Evolutionary conservation across 441 rosid genomes (phyloP).

Genomic region (Adansonia gregorii): DNA sequence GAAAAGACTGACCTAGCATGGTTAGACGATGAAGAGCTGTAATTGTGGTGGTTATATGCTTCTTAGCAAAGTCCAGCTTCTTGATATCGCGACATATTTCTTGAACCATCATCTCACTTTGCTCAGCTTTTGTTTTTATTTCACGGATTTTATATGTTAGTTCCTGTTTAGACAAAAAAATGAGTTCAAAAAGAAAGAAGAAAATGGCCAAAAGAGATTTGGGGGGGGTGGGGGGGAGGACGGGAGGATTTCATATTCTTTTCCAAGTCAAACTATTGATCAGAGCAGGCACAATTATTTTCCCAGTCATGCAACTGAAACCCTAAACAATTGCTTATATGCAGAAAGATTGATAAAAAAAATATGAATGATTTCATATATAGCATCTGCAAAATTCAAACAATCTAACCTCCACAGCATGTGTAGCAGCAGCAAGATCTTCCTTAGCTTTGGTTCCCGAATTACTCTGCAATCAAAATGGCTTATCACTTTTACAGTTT

Average conservation of each 20-base stretch:
- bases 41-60: conserved; percentile 96
- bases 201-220: conserved; percentile 19
- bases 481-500: conserved; percentile 21
- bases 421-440: conserved; percentile 99
- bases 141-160: conserved; percentile 92
- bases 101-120: conserved; percentile 99
- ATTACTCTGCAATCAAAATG: conserved; percentile 71
- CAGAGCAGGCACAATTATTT: conserved; percentile 11
- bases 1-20: conserved; percentile 77
- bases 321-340: conserved; percentile 15
- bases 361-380: neutral
- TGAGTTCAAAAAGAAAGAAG: conserved; percentile 12
- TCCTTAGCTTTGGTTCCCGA: conserved; percentile 98
- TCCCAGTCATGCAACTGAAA: conserved; percentile 12
- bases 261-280: neutral
- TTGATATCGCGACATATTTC: conserved; percentile 99
- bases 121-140: conserved; percentile 98
- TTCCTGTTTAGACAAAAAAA: conserved; percentile 59
- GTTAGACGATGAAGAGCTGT: conserved; percentile 99
- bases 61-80: conserved; percentile 99
- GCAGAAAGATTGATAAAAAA: neutral
- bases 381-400: conserved; percentile 21
- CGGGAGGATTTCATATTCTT: neutral
- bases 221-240: neutral
- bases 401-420: conserved; percentile 87